Evolutionary conservation across 148 eudicot genomes (phyloP).

Genomic region (Polygonum maritimum): DNA sequence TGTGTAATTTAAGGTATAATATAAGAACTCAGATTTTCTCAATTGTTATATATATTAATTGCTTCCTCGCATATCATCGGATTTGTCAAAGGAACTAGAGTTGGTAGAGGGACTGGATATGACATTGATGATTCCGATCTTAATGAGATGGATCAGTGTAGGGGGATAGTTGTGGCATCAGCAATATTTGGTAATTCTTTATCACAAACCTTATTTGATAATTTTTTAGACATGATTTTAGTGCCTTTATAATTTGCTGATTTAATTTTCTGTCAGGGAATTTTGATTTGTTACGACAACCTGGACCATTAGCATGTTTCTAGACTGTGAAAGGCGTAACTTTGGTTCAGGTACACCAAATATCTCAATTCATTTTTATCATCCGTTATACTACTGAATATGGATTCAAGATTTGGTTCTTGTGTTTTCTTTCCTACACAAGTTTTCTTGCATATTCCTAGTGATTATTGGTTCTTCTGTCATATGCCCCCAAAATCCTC

Average conservation of each 20-base stretch:
- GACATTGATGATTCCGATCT: slow-evolving; percentile 83
- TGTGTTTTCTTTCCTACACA: no score
- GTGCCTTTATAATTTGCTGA: slow-evolving; percentile 13
- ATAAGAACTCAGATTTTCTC: neutral
- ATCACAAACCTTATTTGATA: slow-evolving; percentile 14
- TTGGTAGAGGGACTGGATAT: slow-evolving; percentile 84
- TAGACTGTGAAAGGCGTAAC: slow-evolving; percentile 97
- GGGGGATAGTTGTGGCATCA: slow-evolving; percentile 85
- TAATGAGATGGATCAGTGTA: slow-evolving; percentile 70
- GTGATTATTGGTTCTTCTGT: no score
- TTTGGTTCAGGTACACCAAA: slow-evolving; percentile 73
- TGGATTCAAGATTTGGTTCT: neutral
- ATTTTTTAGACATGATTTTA: neutral
- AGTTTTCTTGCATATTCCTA: neutral
- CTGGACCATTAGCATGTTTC: slow-evolving; percentile 88
- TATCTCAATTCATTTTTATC: neutral
- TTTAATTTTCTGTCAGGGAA: slow-evolving; percentile 43
- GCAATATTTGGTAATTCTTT: slow-evolving; percentile 70
- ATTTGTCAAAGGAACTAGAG: slow-evolving; percentile 72
- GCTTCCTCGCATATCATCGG: slow-evolving; percentile 29
- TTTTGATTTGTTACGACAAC: slow-evolving; percentile 81
- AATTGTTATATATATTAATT: neutral
- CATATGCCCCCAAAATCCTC: neutral
- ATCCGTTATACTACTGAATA: neutral
- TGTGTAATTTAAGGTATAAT: neutral